Conservation (phyloP, 2,329 filamentous ascomycete genomes). For the Hypoxylon sp. region DNA sequence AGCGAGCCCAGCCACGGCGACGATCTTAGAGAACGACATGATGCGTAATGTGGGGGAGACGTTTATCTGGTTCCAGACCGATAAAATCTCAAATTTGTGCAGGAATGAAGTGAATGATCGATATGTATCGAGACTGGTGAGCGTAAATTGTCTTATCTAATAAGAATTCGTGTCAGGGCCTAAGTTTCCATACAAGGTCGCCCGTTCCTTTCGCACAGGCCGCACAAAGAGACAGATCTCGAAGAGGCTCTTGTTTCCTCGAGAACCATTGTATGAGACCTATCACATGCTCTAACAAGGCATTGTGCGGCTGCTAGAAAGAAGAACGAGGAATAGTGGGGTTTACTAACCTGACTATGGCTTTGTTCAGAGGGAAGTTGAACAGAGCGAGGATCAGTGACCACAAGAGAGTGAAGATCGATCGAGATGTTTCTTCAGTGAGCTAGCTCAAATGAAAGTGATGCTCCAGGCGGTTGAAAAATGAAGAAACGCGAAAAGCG, state of each 20-base stretch:
- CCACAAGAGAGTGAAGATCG: slow-evolving; percentile 46
- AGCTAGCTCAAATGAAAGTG: slow-evolving; percentile 53
- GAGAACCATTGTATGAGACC: slow-evolving; percentile 1
- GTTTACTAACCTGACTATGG: slow-evolving; percentile 46
- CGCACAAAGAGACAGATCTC: slow-evolving; percentile 31
- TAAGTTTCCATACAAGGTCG: slow-evolving; percentile 9
- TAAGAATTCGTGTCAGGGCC: slow-evolving; percentile 11
- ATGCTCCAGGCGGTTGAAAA: slow-evolving; percentile 58
- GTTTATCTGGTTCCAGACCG: slow-evolving; percentile 59
- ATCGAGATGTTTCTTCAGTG: slow-evolving; percentile 45
- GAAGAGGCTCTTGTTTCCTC: slow-evolving; percentile 20
- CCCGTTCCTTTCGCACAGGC: slow-evolving; percentile 11
- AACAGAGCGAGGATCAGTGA: slow-evolving; percentile 45
- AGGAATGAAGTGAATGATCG: slow-evolving; percentile 44
- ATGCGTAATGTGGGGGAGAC: slow-evolving; percentile 57
- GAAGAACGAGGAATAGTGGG: slow-evolving; percentile 14
- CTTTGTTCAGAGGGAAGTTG: slow-evolving; percentile 43
- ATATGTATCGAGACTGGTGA: slow-evolving; percentile 39
- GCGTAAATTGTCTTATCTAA: slow-evolving; percentile 36
- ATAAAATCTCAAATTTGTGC: slow-evolving; percentile 45
- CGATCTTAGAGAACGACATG: slow-evolving; percentile 63
- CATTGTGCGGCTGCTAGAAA: slow-evolving; percentile 33
- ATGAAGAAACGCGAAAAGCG: slow-evolving; percentile 45
- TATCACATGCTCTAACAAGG: slow-evolving; percentile 28
- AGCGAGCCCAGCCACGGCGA: slow-evolving; percentile 68